Base-by-base conservation (phyloP, 169 alveolate species). In the Theileria parva region DNA sequence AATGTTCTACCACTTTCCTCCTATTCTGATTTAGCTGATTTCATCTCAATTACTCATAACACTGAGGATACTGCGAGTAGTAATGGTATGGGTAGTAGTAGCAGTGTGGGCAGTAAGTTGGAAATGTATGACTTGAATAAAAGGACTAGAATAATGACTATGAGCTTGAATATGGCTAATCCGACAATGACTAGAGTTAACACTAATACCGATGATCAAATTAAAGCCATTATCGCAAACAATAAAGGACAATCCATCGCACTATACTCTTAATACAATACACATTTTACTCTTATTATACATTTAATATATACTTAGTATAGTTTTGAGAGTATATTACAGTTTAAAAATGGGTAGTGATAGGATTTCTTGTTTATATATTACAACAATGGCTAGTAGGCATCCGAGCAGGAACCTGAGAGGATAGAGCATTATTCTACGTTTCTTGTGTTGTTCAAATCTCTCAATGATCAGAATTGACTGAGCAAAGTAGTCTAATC, bases 401-500 rank as follows among this genome's bases (percentile, higher is more conserved):
- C 74, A 23, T 6, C 80, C 80, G 65, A 57, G 64, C 21, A 86
- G 32, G 55, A 75, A 60, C 59, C 85, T 44, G 53, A 80, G 65
- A 37, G 87, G 83, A 65, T 65, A 86, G 19, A 78, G 78, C 30
- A 76, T 65, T n/a, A 72, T 21, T 30, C 72, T 71, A 19, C 84
- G 13, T 21, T 77, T 59, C 53, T 60, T 60, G 70, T 55, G 76
- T 59, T 57, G 68, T 44, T 65, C 79, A 65, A 77, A 85, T 78
- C 64, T 44, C 37, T 83, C 77, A 51, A 89, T 85, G 28, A 91
- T 86, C 28, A 89, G 57, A 21, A 94, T 79, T 15, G 96, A 85
- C 59, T 94, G 95, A 0, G 96, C 92, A 61, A 93, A 87, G 84
- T 93, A 90, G 80, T 86, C 85, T 8, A 94, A 77, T 0, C 94